These are phyloP conservation scores for Calonectria henricotiae DNA, from an alignment of 2,329 filamentous ascomycete genomes.

Conservation along the genomic window DNA sequence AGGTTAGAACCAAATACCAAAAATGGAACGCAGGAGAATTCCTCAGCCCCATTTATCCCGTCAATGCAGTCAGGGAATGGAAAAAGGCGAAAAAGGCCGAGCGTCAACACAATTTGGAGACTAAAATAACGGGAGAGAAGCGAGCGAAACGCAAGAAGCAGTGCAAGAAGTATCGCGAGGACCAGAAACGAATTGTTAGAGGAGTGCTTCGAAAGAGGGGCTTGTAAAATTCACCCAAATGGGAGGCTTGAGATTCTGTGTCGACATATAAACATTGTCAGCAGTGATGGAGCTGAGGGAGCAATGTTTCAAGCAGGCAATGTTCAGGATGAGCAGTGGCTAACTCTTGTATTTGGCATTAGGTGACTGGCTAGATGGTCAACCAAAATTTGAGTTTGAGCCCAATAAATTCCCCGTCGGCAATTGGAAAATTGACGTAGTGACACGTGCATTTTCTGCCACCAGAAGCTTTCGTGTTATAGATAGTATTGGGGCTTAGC, in stretches of 20 bases:
- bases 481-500: no score
- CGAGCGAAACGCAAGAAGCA: background rate
- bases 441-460: no score
- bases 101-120: background rate
- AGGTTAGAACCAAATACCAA: background rate
- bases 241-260: background rate
- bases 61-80: background rate
- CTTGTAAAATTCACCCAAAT: background rate
- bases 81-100: background rate
- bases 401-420: background rate
- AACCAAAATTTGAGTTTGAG: background rate
- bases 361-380: background rate
- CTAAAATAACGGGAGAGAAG: background rate
- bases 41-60: slow-evolving; percentile 26
- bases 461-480: no score
- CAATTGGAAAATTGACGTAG: background rate
- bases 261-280: background rate
- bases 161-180: background rate
- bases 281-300: background rate
- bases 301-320: background rate
- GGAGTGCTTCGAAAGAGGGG: no score
- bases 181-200: background rate
- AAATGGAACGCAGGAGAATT: slow-evolving; percentile 6
- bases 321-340: background rate
- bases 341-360: background rate